Conservation (phyloP, 2,329 filamentous ascomycete species). For the Diatrype stigma region DNA sequence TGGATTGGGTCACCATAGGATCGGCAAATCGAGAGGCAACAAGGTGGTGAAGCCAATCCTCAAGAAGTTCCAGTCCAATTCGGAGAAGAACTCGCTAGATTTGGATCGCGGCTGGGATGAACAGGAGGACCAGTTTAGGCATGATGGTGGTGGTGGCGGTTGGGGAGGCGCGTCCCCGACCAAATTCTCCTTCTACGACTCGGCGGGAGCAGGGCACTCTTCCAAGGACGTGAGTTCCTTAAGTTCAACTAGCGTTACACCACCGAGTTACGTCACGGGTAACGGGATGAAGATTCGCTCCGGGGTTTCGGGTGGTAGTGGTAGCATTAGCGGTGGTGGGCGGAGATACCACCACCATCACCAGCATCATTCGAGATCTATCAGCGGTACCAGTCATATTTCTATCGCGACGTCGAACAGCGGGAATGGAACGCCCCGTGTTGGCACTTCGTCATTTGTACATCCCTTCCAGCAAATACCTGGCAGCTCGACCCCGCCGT, state of each 20-base stretch:
- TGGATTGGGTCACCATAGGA: slow-evolving; percentile 28
- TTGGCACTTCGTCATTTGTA: slow-evolving; percentile 50
- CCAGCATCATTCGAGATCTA: slow-evolving; percentile 40
- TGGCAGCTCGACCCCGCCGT: slow-evolving; percentile 54
- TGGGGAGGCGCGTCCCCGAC: slow-evolving; percentile 6
- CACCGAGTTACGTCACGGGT: too few relatives aligned
- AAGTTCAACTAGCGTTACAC: slow-evolving; percentile 6
- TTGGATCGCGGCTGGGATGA: slow-evolving; percentile 58
- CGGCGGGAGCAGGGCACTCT: slow-evolving; percentile 1
- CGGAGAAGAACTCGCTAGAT: slow-evolving; percentile 60
- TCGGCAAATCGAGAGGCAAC: slow-evolving; percentile 45
- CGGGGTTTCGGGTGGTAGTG: slow-evolving; percentile 30
- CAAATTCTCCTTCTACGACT: slow-evolving; percentile 15
- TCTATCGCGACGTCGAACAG: slow-evolving; percentile 54
- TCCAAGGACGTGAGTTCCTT: neutral
- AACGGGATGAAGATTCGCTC: slow-evolving; percentile 43
- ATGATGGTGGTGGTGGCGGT: slow-evolving; percentile 22
- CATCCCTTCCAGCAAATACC: slow-evolving; percentile 64
- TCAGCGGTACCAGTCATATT: slow-evolving; percentile 54
- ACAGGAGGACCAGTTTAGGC: slow-evolving; percentile 37
- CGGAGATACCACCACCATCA: slow-evolving; percentile 45
- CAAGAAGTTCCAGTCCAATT: slow-evolving; percentile 51
- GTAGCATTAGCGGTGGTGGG: slow-evolving; percentile 13
- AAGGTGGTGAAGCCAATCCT: slow-evolving; percentile 57
- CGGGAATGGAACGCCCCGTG: slow-evolving; percentile 29